A percentile compares a stretch with the other conserved stretches of the same genome.
These are phyloP conservation scores for Lachancea kluyveri DNA, from an alignment of 805 yeast species.

Conservation along the genomic window DNA sequence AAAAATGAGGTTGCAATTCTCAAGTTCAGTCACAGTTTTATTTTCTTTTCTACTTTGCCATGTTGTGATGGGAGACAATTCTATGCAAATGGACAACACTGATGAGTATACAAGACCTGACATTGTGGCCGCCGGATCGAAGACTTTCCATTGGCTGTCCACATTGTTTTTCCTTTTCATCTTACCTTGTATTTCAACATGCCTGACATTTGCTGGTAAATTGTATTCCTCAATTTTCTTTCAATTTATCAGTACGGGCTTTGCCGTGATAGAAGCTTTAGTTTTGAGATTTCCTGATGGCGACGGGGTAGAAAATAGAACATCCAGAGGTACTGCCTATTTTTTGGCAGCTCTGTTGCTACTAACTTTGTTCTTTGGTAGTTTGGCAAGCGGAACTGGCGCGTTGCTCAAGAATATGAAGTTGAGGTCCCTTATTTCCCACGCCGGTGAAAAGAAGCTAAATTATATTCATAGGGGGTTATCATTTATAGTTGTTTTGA, in stretches of 20 bases:
- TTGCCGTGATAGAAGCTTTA: slow-evolving; percentile 50
- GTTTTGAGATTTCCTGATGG: slow-evolving; percentile 58
- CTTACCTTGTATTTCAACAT: slow-evolving; percentile 51
- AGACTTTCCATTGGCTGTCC: slow-evolving; percentile 60
- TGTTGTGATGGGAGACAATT: too few relatives aligned
- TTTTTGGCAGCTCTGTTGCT: slow-evolving; percentile 40
- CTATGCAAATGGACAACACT: slow-evolving; percentile 32
- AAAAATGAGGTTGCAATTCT: too few relatives aligned
- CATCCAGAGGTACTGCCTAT: slow-evolving; percentile 67
- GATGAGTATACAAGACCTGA: slow-evolving; percentile 32
- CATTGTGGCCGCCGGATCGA: slow-evolving; percentile 42
- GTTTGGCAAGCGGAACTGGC: slow-evolving; percentile 47
- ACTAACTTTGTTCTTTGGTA: slow-evolving; percentile 47
- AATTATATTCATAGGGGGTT: slow-evolving; percentile 37
- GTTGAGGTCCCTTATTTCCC: slow-evolving; percentile 31
- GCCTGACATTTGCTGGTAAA: slow-evolving; percentile 48
- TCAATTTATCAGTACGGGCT: slow-evolving; percentile 42
- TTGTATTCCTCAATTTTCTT: slow-evolving; percentile 39
- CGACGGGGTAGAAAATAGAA: slow-evolving; percentile 58
- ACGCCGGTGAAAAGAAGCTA: slow-evolving; percentile 34
- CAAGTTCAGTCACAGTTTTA: too few relatives aligned
- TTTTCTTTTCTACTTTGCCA: too few relatives aligned
- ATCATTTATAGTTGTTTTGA: slow-evolving; percentile 41
- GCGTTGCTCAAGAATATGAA: slow-evolving; percentile 32
- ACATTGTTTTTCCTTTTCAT: slow-evolving; percentile 43